Percentiles rank a stretch among this genome's conserved stretches.
phyloP scores from a whole-genome alignment of 140 eudicot species.

The Erigeron philadelphicus region DNA sequence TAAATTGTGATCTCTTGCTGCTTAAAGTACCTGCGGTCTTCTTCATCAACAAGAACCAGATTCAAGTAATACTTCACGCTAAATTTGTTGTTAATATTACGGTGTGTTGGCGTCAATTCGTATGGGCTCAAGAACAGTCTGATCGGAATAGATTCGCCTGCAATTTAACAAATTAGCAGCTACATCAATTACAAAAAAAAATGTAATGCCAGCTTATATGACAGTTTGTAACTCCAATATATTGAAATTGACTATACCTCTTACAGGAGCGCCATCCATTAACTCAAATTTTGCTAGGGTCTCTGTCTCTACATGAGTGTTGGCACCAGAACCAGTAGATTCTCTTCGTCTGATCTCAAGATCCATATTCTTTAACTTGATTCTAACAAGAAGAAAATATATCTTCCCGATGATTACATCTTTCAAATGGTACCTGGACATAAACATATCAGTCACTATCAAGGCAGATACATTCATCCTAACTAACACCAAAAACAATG shows the following conservation, averaged over 20 bases:
- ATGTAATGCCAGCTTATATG: not conserved
- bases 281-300: conserved; percentile 93
- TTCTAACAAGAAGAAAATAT: conserved; percentile 94
- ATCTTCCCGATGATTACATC: conserved; percentile 95
- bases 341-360: conserved; percentile 96
- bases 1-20: conserved; percentile 90
- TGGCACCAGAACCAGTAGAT: conserved; percentile 95
- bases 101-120: conserved; percentile 91
- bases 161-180: conserved; percentile 3
- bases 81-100: conserved; percentile 92
- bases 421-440: conserved; percentile 88
- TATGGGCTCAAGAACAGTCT: conserved; percentile 92
- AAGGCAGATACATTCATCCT: not conserved
- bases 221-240: not conserved
- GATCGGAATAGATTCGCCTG: conserved; percentile 97
- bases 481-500: not conserved
- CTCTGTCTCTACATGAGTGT: conserved; percentile 98
- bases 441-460: conserved; percentile 11
- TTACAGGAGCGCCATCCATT: conserved; percentile 99
- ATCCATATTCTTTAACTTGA: conserved; percentile 95
- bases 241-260: conserved; percentile 48
- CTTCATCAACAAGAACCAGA: conserved; percentile 94
- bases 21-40: conserved; percentile 93
- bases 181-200: not conserved
- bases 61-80: conserved; percentile 93